These are phyloP conservation scores for Craterostigma plantagineum DNA, from an alignment of 257 asterid genomes.

Conservation along the genomic window DNA sequence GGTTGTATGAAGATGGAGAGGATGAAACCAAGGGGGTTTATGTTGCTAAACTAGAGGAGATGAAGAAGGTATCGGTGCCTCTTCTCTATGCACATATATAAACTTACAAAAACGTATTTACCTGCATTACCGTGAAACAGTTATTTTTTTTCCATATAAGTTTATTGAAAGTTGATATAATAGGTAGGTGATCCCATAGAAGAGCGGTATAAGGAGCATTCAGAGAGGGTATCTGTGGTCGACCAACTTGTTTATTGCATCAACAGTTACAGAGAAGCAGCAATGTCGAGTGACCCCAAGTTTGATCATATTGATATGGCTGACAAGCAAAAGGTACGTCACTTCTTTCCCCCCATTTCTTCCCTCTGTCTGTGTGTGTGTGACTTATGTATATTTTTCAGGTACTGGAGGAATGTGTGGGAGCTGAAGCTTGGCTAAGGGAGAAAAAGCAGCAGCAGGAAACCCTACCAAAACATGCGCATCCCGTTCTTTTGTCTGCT, in stretches of 20 bases:
- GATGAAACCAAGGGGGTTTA: slow-evolving; percentile 60
- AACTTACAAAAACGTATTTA: background rate
- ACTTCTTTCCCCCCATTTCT: background rate
- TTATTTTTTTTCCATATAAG: background rate
- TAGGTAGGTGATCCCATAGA: slow-evolving; percentile 86
- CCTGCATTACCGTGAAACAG: too few species aligned
- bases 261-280: slow-evolving; percentile 70
- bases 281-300: slow-evolving; percentile 41
- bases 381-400: slow-evolving; percentile 6
- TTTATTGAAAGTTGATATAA: background rate
- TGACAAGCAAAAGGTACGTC: slow-evolving; percentile 57
- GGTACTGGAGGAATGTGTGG: slow-evolving; percentile 61
- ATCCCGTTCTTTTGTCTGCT: slow-evolving; percentile 53
- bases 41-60: slow-evolving; percentile 60
- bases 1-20: slow-evolving; percentile 90
- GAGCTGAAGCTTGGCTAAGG: slow-evolving; percentile 72
- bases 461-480: slow-evolving; percentile 46
- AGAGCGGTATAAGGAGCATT: slow-evolving; percentile 53
- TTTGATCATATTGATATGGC: slow-evolving; percentile 68
- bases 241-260: slow-evolving; percentile 47
- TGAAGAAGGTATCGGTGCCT: slow-evolving; percentile 19
- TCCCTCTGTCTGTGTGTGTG: background rate
- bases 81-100: background rate
- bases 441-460: slow-evolving; percentile 77
- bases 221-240: slow-evolving; percentile 46